Conservation (phyloP, 768 basidiomycete genomes). For the Boletales sp. region DNA sequence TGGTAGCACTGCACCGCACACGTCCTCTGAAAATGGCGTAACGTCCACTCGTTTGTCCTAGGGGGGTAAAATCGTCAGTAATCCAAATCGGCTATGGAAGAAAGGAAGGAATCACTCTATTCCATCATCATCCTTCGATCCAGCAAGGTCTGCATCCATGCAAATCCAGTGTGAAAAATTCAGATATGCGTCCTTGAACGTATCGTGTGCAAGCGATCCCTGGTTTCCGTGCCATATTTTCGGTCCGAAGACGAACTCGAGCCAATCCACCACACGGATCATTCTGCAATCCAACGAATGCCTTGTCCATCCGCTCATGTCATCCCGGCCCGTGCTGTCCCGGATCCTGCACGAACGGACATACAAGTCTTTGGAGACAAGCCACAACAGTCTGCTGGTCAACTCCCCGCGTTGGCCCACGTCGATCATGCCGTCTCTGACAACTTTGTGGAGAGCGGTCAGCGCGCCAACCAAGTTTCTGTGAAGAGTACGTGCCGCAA, state of each 20-base stretch:
- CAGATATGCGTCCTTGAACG: not conserved
- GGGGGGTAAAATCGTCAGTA: not conserved
- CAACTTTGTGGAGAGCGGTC: not conserved
- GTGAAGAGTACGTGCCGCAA: slow-evolving; percentile 2
- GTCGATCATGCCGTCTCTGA: slow-evolving; percentile 3
- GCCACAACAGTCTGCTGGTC: not conserved
- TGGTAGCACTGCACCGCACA: slow-evolving; percentile 9
- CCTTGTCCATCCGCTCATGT: not conserved
- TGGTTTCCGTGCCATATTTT: not conserved
- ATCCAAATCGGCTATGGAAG: not conserved
- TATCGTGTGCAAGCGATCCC: not conserved
- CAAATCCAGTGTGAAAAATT: not conserved
- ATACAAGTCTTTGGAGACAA: not conserved
- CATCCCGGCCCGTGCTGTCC: not conserved
- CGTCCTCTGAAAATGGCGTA: slow-evolving; percentile 9
- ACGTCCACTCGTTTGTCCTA: slow-evolving; percentile 3
- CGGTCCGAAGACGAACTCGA: slow-evolving; percentile 1
- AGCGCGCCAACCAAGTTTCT: not conserved
- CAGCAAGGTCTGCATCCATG: not conserved
- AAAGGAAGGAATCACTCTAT: not conserved
- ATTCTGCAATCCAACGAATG: slow-evolving; percentile 3
- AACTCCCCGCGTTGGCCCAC: not conserved
- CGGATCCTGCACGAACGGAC: not conserved
- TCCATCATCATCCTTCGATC: not conserved
- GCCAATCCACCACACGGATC: slow-evolving; percentile 1